Evolutionary conservation across 192 early-diverging fungal genomes (phyloP).

Genomic region (Coemansia sp.): DNA sequence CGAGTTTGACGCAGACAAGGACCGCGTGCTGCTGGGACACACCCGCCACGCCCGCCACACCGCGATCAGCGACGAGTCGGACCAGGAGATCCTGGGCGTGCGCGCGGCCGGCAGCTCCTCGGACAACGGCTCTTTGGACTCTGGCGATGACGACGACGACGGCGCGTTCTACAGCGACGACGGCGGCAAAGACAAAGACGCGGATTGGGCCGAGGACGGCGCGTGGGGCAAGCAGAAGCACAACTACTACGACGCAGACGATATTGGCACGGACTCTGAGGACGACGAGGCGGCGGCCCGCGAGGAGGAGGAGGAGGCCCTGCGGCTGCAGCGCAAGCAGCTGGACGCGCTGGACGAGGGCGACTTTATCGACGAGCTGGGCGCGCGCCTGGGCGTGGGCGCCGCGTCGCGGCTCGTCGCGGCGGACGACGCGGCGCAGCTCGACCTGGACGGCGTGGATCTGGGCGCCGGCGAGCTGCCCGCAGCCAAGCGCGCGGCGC

Average conservation of each 20-base stretch:
- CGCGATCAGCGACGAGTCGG: constrained; percentile 58
- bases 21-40: constrained; percentile 54
- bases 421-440: constrained; percentile 24
- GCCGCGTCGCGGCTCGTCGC: constrained; percentile 23
- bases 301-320: constrained; percentile 87
- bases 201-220: constrained; percentile 47
- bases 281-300: constrained; percentile 62
- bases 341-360: constrained; percentile 77
- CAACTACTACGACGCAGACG: constrained; percentile 86
- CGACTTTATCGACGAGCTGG: constrained; percentile 80
- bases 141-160: constrained; percentile 11
- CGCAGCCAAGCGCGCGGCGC: constrained; percentile 31
- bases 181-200: constrained; percentile 41
- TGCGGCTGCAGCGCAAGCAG: constrained; percentile 79
- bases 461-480: constrained; percentile 10
- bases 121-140: constrained; percentile 49
- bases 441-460: constrained; percentile 11
- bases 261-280: constrained; percentile 69
- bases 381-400: constrained; percentile 51
- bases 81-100: constrained; percentile 79
- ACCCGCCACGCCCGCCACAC: constrained; percentile 21
- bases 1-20: constrained; percentile 62
- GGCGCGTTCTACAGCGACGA: constrained; percentile 32
- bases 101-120: constrained; percentile 37
- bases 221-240: constrained; percentile 79